Percentiles rank a stretch among this genome's conserved stretches.
Evolutionary conservation across 2,329 filamentous ascomycete genomes (phyloP).

Genomic region (Geosmithia flava): DNA sequence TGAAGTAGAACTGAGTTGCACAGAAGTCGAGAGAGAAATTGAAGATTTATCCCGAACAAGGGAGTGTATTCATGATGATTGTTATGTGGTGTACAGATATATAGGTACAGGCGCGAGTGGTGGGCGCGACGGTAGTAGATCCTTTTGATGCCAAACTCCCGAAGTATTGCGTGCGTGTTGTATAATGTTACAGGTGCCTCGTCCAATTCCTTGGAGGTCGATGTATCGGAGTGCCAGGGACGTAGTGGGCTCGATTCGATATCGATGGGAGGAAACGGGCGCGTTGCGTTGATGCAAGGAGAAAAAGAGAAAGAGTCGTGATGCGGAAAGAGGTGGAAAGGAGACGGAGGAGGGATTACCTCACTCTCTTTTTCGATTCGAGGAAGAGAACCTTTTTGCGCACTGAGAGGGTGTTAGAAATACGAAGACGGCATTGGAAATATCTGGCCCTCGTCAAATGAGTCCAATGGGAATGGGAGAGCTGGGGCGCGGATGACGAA

Average conservation of each 20-base stretch:
- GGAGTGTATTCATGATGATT: background rate
- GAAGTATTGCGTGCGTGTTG: slow-evolving; percentile 9
- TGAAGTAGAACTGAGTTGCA: background rate
- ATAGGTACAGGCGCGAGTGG: slow-evolving; percentile 2
- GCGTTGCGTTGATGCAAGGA: too few relatives aligned
- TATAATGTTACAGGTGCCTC: slow-evolving; percentile 13
- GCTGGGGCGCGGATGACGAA: background rate
- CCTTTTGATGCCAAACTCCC: slow-evolving; percentile 14
- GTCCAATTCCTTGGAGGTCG: background rate
- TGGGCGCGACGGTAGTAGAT: background rate
- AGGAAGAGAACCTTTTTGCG: slow-evolving; percentile 93
- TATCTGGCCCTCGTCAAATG: background rate
- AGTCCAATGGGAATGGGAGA: too few relatives aligned
- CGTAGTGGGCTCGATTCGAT: background rate
- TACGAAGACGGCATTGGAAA: background rate
- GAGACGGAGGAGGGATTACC: slow-evolving; percentile 18
- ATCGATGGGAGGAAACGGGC: background rate
- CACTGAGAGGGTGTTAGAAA: slow-evolving; percentile 37
- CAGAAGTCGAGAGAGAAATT: background rate
- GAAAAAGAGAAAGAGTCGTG: background rate
- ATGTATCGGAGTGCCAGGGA: background rate
- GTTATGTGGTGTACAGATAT: slow-evolving; percentile 2
- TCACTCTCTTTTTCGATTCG: slow-evolving; percentile 73
- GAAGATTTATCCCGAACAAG: background rate
- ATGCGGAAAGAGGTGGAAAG: background rate